Evolutionary conservation across 108 stramenopile species (phyloP).

Genomic region (Nitzschia sp.): DNA sequence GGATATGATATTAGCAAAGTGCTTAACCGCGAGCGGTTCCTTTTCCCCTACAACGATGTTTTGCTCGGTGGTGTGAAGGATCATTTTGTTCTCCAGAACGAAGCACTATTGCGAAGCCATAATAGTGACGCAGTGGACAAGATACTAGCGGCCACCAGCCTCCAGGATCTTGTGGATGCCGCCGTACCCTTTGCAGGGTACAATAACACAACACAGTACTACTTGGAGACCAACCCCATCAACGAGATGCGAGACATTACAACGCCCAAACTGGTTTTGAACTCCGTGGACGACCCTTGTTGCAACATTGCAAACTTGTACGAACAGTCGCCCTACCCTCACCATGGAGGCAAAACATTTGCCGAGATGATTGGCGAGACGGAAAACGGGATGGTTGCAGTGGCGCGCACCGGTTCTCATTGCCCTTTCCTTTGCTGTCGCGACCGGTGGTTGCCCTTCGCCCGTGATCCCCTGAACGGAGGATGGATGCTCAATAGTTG

Average conservation of each 20-base stretch:
- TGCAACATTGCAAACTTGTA: constrained; percentile 50
- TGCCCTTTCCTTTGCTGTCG: constrained; percentile 44
- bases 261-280: constrained; percentile 52
- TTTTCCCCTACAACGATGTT: constrained; percentile 48
- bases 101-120: constrained; percentile 32
- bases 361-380: constrained; percentile 40
- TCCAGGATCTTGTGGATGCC: constrained; percentile 52
- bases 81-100: constrained; percentile 50
- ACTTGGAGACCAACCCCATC: constrained; percentile 46
- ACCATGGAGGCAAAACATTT: constrained; percentile 41
- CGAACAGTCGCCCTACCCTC: constrained; percentile 40
- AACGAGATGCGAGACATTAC: constrained; percentile 43
- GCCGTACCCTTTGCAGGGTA: constrained; percentile 51
- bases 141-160: constrained; percentile 19
- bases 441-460: constrained; percentile 16
- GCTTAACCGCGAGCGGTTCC: constrained; percentile 39
- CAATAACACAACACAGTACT: constrained; percentile 38
- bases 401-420: constrained; percentile 49
- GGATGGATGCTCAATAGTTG: constrained; percentile 53
- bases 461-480: constrained; percentile 41
- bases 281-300: constrained; percentile 55
- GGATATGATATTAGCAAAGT: constrained; percentile 53
- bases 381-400: constrained; percentile 41
- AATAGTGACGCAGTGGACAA: constrained; percentile 40
- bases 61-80: constrained; percentile 43